Percentiles rank a stretch among this genome's conserved stretches.
Conservation (phyloP, 2,329 filamentous ascomycete species). For the Thelonectria blattea region DNA sequence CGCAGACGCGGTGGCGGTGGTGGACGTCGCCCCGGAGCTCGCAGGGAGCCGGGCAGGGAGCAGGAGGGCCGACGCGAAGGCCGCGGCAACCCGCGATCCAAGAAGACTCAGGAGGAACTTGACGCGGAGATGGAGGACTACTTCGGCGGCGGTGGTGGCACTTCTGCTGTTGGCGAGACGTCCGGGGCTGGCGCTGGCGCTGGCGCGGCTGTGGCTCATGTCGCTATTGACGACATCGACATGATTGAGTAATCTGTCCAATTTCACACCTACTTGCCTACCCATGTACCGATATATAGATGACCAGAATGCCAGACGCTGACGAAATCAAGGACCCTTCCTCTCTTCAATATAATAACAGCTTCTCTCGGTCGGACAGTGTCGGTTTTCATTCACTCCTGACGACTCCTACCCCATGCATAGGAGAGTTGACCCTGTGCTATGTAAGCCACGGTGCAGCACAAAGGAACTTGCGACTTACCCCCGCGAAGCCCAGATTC, state of each 20-base stretch:
- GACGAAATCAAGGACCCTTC: conserved; percentile 20
- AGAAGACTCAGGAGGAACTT: conserved; percentile 89
- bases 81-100: conserved; percentile 61
- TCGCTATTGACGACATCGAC: conserved; percentile 64
- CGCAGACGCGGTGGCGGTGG: conserved; percentile 51
- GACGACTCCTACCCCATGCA: conserved; percentile 29
- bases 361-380: too few species aligned
- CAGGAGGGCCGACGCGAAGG: conserved; percentile 40
- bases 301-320: conserved; percentile 36
- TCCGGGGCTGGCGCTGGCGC: conserved; percentile 25
- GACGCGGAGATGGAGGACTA: conserved; percentile 98
- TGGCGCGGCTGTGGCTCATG: conserved; percentile 29
- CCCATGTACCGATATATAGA: conserved; percentile 31
- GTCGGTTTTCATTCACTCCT: conserved; percentile 1
- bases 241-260: conserved; percentile 66
- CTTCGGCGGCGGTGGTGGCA: conserved; percentile 62
- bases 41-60: conserved; percentile 49
- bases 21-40: conserved; percentile 54
- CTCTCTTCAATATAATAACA: conserved; percentile 15
- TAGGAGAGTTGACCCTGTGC: conserved; percentile 34
- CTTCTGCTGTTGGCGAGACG: conserved; percentile 47
- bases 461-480: conserved; percentile 16
- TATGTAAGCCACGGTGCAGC: conserved; percentile 11
- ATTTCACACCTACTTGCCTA: conserved; percentile 7
- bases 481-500: conserved; percentile 34